A percentile compares a stretch with the other conserved stretches of the same genome.
Conservation (phyloP, 805 yeast genomes). For the Yarrowia sp. region DNA sequence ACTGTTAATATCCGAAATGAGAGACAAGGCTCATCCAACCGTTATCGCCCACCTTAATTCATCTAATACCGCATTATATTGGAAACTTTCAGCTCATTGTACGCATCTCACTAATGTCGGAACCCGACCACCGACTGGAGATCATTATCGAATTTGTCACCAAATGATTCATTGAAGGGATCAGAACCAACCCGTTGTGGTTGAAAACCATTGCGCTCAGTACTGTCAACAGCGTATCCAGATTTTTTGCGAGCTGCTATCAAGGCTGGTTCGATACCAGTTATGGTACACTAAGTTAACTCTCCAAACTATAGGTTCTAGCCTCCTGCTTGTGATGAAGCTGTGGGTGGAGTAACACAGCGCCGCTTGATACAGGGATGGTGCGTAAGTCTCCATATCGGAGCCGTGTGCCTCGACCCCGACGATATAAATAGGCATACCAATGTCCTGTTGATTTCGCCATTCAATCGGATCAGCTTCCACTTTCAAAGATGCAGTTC, state of each 20-base stretch:
- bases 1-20: background rate
- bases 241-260: no score
- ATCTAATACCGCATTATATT: constrained; percentile 2
- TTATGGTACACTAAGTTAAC: background rate
- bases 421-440: constrained; percentile 1
- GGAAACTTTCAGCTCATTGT: background rate
- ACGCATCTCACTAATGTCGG: background rate
- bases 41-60: constrained; percentile 16
- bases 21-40: background rate
- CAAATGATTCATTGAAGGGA: no score
- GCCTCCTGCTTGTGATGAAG: background rate
- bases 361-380: background rate
- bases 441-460: background rate
- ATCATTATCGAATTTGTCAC: no score
- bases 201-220: no score
- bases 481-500: background rate
- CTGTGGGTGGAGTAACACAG: constrained; percentile 4
- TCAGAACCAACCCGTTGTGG: no score
- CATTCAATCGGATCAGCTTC: background rate
- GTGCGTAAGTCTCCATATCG: background rate
- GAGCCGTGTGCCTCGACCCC: background rate
- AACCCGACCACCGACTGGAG: no score
- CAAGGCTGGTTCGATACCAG: no score
- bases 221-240: no score
- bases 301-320: background rate